Base-by-base conservation (phyloP, 2,329 filamentous ascomycete species). In the Berkeleyomyces rouxiae region DNA sequence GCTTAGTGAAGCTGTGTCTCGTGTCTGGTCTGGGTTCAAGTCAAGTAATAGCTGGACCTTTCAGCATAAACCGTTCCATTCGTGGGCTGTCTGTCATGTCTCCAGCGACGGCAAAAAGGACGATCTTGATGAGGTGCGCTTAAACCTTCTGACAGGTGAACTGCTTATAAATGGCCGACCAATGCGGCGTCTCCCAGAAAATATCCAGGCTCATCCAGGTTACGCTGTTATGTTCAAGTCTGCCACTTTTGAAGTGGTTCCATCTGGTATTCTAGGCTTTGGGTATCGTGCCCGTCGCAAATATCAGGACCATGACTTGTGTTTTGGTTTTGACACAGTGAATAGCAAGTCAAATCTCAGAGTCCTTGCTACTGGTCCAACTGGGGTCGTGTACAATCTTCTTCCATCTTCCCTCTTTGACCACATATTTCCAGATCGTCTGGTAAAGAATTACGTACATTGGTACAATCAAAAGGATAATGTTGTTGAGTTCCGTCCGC, bases 161-260 rank as follows among this genome's bases (percentile, higher is more conserved):
- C 69, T 85, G 0, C 71, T 82, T 0, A 74, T 84, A 0, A 73
- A 82, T 63, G 80, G 81, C 0, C 49, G 70, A 0, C 80, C 78
- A 0, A 66, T 82, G 0, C 68, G 73, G 3, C 73, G 76, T 1
- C 71, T 83, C 0, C 81, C 81, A 0, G 2, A 9, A 0, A 65
- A 74, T 0, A 83, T 80, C 58, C 71, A 76, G 42, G 6, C 11
- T 0, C 72, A 80, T 60, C 6, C 66, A 0, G 70, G 69, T 0
- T 83, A 79, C 65, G 9, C 10, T 0, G 66, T 67, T 0, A 67
- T 83, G 0, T 82, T 84, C 67, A 74, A 75, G 0, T 61, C 67
- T 3, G 68, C 70, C 0, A 58, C 70, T 0, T 58, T 82, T 2
- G 75, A 80, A 7, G 75, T 80, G 1, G 71, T 75, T 76, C 76